Base-by-base conservation (phyloP, 768 basidiomycete species). In the Bullera alba region DNA sequence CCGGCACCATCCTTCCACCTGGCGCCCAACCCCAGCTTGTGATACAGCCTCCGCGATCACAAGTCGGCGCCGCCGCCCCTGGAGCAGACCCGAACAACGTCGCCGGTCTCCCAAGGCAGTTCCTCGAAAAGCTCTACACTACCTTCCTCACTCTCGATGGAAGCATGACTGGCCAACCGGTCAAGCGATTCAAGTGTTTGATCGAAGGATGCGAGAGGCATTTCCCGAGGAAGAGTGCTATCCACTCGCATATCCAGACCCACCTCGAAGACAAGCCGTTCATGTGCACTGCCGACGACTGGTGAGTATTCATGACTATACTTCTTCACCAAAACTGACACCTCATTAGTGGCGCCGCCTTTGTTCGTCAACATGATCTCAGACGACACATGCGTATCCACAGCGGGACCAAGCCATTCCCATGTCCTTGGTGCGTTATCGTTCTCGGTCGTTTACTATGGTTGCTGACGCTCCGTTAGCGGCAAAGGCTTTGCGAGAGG, bases 191-290 rank as follows among this genome's bases (percentile, higher is more conserved):
- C 51, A 60, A 57, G 23, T 72, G 68, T 47, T 53, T 68, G 25
- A 67, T 72, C 26, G 70, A 72, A 27, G 64, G 61, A n/a, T 72
- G 70, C 35, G 64, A 60, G 26, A 51, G 66, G 36, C 48, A 51
- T 46, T 70, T 68, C 51, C 68, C 68, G 1, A 44, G 70, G 17
- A 72, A 63, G 61, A 70, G 68, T 42, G 76, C 76, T 14, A 74
- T 75, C 36, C 67, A 73, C 50, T 67, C 61, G 32, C 76, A 77
- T 58, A 74, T 76, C 45, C 75, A 77, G 54, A 76, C 74, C 29
- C 76, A 77, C 53, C 58, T 77, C 15, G 74, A 75, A 52, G 74
- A 76, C 65, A 76, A 76, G 65, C 76, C 75, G 12, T 75, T 67
- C 53, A 57, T 69, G 1, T 77, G 76, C 50, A 54, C 61, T 0